These are phyloP conservation scores for Carex sylvatica DNA, from an alignment of 202 grass and related monocot species.

Conservation along the genomic window DNA sequence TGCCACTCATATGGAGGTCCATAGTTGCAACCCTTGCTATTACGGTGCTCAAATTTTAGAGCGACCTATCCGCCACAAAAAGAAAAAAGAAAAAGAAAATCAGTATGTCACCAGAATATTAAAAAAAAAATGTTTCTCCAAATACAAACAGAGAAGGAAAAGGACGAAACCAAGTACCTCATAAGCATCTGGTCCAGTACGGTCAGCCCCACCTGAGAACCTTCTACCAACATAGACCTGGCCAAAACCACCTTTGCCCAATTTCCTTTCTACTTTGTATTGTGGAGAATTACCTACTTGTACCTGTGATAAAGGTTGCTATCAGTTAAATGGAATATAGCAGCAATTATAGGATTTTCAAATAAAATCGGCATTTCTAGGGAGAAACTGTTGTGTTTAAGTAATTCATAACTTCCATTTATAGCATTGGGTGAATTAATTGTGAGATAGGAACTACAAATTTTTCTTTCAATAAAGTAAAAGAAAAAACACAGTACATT, in stretches of 20 bases:
- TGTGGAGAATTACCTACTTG: constrained; percentile 93
- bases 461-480: neutral
- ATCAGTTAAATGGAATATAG: neutral
- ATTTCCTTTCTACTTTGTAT: constrained; percentile 94
- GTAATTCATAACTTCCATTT: neutral
- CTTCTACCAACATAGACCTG: constrained; percentile 98
- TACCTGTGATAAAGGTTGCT: constrained; percentile 44
- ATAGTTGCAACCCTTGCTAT: constrained; percentile 96
- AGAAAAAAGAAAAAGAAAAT: constrained; percentile 17
- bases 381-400: neutral
- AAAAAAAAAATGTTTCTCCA: neutral
- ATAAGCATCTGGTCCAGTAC: constrained; percentile 77
- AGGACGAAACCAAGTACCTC: constrained; percentile 46
- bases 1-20: constrained; percentile 99
- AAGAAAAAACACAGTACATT: neutral
- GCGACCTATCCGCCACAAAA: constrained; percentile 57
- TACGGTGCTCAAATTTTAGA: constrained; percentile 97
- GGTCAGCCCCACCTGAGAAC: constrained; percentile 76
- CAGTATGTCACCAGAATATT: neutral
- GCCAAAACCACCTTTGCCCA: constrained; percentile 99
- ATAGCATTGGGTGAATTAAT: neutral
- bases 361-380: constrained; percentile 2
- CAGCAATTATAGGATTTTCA: neutral
- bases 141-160: neutral
- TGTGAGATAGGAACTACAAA: neutral